Conservation (phyloP, 2,329 filamentous ascomycete species). For the Fusarium miscanthi region DNA sequence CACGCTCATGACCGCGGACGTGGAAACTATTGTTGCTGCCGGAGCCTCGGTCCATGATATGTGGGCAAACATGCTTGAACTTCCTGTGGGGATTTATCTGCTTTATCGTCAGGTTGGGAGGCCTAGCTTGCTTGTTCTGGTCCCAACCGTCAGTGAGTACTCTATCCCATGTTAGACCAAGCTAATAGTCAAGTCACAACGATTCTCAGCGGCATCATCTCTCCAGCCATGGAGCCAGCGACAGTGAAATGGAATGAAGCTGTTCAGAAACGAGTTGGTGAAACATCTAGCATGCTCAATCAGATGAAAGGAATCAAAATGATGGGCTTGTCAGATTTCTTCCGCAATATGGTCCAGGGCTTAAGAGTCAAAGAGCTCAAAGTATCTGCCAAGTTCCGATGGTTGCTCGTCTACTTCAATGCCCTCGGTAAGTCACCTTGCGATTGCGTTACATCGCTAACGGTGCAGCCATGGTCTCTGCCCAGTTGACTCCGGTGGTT, state of each 20-base stretch:
- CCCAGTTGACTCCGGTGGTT: slow-evolving; percentile 47
- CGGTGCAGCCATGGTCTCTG: slow-evolving; percentile 39
- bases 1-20: slow-evolving; percentile 60
- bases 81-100: slow-evolving; percentile 52
- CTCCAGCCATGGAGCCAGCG: slow-evolving; percentile 48
- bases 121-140: slow-evolving; percentile 45
- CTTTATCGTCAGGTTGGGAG: slow-evolving; percentile 50
- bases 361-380: slow-evolving; percentile 53
- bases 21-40: slow-evolving; percentile 50
- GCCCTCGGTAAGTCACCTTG: slow-evolving; percentile 41
- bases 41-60: slow-evolving; percentile 49
- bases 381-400: slow-evolving; percentile 52
- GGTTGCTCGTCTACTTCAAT: slow-evolving; percentile 49
- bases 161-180: rapidly evolving
- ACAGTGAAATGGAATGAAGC: slow-evolving; percentile 53
- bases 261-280: slow-evolving; percentile 54
- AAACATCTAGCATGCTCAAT: slow-evolving; percentile 54
- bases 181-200: slow-evolving; percentile 33
- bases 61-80: slow-evolving; percentile 54
- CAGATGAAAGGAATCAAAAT: slow-evolving; percentile 59
- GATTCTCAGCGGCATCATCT: slow-evolving; percentile 33
- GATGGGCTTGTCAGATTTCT: slow-evolving; percentile 53
- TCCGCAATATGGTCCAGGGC: slow-evolving; percentile 49
- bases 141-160: slow-evolving; percentile 43
- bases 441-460: neutral